Conservation (phyloP, 345 rosid genomes). For the Euclidium syriacum region DNA sequence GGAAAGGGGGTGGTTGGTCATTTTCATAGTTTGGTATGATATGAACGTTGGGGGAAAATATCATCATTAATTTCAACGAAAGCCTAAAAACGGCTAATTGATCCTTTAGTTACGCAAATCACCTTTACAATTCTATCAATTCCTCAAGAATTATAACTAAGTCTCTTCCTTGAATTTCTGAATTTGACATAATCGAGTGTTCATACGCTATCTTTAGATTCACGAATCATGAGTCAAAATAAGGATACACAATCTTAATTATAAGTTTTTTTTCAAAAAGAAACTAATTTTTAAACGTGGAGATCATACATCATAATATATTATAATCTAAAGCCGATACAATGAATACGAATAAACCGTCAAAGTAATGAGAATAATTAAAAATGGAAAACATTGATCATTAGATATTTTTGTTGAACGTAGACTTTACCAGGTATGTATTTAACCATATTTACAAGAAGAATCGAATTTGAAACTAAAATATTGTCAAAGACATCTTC, state of each 20-base stretch:
- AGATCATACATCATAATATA: neutral
- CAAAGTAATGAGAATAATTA: neutral
- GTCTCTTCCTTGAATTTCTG: neutral
- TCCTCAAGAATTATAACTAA: neutral
- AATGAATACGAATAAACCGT: conserved; percentile 6
- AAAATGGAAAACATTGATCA: neutral
- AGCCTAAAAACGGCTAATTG: conserved; percentile 9
- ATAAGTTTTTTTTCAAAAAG: neutral
- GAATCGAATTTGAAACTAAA: neutral
- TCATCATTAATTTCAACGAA: conserved; percentile 6
- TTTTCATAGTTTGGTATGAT: conserved; percentile 30
- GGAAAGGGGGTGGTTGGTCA: conserved; percentile 24
- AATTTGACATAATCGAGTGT: conserved; percentile 11
- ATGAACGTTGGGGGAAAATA: conserved; percentile 25
- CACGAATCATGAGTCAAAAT: conserved; percentile 11
- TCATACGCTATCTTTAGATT: conserved; percentile 4
- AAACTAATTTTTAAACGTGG: conserved; percentile 1
- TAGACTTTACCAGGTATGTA: neutral
- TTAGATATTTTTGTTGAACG: neutral
- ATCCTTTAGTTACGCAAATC: conserved; percentile 13
- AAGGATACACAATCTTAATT: conserved; percentile 1
- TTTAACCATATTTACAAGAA: neutral
- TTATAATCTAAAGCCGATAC: neutral
- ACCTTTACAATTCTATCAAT: neutral
- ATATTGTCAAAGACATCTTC: conserved; percentile 18